A percentile compares a stretch with the other conserved stretches of the same genome.
phyloP scores from a whole-genome alignment of 2,329 filamentous ascomycete genomes.

The Neonectria punicea region DNA sequence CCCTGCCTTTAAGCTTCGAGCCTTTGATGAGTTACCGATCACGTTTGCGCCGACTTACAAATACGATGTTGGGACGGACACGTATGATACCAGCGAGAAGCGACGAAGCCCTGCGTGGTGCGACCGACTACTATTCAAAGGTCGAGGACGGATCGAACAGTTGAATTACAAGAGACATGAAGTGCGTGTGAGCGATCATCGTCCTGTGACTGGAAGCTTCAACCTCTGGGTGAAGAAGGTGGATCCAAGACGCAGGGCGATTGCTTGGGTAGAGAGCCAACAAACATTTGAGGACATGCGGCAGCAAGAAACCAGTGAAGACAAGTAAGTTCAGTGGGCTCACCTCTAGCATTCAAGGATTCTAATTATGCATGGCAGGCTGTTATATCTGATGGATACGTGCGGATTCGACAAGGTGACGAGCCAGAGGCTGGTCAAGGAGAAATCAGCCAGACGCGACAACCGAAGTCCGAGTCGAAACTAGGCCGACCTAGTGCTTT shows the following conservation, averaged over 20 bases:
- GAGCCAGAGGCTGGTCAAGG: conserved; percentile 58
- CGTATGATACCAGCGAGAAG: conserved; percentile 95
- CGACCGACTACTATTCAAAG: conserved; percentile 89
- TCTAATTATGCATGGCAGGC: conserved; percentile 49
- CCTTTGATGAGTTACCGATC: conserved; percentile 91
- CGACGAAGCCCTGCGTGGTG: conserved; percentile 96
- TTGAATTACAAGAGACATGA: conserved; percentile 90
- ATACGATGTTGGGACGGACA: conserved; percentile 95
- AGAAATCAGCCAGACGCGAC: conserved; percentile 47
- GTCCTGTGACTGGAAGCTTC: conserved; percentile 89
- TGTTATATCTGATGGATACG: conserved; percentile 61
- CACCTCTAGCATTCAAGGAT: too few species aligned
- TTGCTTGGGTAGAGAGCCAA: conserved; percentile 78
- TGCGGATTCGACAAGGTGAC: conserved; percentile 66
- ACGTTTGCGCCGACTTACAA: conserved; percentile 97
- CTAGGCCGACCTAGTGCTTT: neutral
- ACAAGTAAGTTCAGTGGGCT: conserved; percentile 72
- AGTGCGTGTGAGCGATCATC: conserved; percentile 89
- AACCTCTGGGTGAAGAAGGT: conserved; percentile 87
- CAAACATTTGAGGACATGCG: conserved; percentile 79
- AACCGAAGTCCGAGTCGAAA: conserved; percentile 42
- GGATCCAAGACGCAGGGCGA: conserved; percentile 70
- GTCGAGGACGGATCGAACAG: conserved; percentile 84
- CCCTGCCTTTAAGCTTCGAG: conserved; percentile 86
- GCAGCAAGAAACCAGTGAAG: conserved; percentile 73